Conservation (phyloP, 2,329 filamentous ascomycete species). For the Hysterium pulicare region DNA sequence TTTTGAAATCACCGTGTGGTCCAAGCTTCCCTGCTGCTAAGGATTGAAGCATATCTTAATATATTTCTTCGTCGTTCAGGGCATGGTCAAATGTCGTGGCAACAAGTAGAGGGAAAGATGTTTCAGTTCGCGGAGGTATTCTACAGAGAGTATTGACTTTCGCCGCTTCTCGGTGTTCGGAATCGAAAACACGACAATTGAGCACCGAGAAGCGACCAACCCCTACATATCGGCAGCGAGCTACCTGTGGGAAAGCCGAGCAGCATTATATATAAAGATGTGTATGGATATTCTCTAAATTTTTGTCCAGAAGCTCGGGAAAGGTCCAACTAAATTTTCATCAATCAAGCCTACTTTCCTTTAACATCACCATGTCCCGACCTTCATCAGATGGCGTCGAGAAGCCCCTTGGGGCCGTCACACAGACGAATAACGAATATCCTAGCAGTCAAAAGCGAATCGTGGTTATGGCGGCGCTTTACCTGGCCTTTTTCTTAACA, state of each 20-base stretch:
- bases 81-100: not conserved
- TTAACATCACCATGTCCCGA: not conserved
- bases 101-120: not conserved
- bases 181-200: not conserved
- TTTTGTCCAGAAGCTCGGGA: not conserved
- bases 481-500: conserved; percentile 20
- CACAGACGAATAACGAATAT: conserved; percentile 7
- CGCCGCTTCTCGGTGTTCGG: not conserved
- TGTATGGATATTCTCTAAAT: not conserved
- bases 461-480: conserved; percentile 19
- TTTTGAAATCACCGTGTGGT: not conserved
- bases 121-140: not conserved
- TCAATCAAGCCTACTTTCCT: not conserved
- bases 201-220: not conserved
- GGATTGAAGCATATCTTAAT: not conserved
- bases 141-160: not conserved
- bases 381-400: not conserved
- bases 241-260: not conserved
- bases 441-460: conserved; percentile 15
- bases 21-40: not conserved
- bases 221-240: not conserved
- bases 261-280: no score
- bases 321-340: not conserved
- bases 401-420: not conserved
- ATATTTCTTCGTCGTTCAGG: not conserved